Evolutionary conservation across 2,329 filamentous ascomycete genomes (phyloP).

Genomic region (Venturia carpophila): DNA sequence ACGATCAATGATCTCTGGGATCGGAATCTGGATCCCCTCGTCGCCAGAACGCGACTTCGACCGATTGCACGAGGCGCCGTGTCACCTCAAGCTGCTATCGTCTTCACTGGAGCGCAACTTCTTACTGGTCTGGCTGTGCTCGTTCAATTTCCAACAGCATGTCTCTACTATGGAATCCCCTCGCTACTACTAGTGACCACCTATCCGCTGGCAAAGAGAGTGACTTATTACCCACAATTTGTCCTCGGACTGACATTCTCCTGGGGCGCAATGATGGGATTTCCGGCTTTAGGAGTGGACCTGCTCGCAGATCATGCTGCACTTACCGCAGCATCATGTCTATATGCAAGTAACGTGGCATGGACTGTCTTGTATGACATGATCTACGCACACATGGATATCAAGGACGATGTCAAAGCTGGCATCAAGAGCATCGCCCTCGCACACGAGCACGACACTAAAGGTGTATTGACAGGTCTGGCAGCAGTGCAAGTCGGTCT

Average conservation of each 20-base stretch:
- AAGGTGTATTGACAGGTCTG: slow-evolving; percentile 63
- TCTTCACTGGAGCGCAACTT: slow-evolving; percentile 68
- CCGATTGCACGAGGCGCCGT: slow-evolving; percentile 76
- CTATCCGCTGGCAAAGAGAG: slow-evolving; percentile 77
- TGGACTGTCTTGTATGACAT: slow-evolving; percentile 90
- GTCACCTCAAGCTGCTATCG: slow-evolving; percentile 60
- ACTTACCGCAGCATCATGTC: slow-evolving; percentile 55
- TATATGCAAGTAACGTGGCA: slow-evolving; percentile 72
- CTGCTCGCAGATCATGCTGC: slow-evolving; percentile 57
- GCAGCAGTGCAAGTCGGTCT: slow-evolving; percentile 62
- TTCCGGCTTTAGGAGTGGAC: slow-evolving; percentile 72
- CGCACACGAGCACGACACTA: slow-evolving; percentile 69
- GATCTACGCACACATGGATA: slow-evolving; percentile 90
- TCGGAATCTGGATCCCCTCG: slow-evolving; percentile 74
- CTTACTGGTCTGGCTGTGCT: slow-evolving; percentile 65
- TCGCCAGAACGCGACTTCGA: slow-evolving; percentile 65
- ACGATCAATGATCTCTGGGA: slow-evolving; percentile 91
- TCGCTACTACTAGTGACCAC: slow-evolving; percentile 63
- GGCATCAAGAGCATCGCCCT: slow-evolving; percentile 85
- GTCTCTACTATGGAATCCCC: slow-evolving; percentile 70
- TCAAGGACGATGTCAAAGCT: slow-evolving; percentile 74
- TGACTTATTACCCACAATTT: slow-evolving; percentile 81
- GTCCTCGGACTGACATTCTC: slow-evolving; percentile 79
- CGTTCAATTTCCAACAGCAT: slow-evolving; percentile 63
- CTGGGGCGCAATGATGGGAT: slow-evolving; percentile 84